A percentile compares a stretch with the other conserved stretches of the same genome.
Conservation (phyloP, 306 rosid genomes). For the Begonia peltatifolia region DNA sequence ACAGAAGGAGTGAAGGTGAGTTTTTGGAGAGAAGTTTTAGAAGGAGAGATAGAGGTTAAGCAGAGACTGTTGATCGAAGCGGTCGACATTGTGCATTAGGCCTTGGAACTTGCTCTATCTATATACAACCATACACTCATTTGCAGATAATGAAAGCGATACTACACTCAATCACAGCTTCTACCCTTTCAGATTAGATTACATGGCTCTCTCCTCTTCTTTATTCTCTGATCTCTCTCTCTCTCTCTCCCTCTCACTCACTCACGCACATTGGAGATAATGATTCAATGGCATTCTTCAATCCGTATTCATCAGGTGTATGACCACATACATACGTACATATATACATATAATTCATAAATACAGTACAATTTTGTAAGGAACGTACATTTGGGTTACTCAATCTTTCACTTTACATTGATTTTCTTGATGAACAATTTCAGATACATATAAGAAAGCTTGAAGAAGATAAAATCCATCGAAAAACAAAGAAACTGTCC, state of each 20-base stretch:
- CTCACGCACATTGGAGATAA: neutral
- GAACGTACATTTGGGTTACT: too few species aligned
- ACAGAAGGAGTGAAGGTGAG: slow-evolving; percentile 35
- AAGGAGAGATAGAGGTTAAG: slow-evolving; percentile 32
- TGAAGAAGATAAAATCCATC: too few species aligned
- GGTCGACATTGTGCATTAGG: slow-evolving; percentile 50
- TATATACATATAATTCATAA: too few species aligned
- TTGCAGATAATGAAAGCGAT: slow-evolving; percentile 57
- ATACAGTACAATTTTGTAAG: too few species aligned
- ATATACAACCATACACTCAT: neutral
- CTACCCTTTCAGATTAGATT: slow-evolving; percentile 61
- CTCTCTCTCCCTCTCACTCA: neutral
- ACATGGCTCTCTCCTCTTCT: slow-evolving; percentile 8
- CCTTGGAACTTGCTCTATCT: slow-evolving; percentile 14
- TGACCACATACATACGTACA: too few species aligned
- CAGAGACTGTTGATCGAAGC: slow-evolving; percentile 47
- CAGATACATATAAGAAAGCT: too few species aligned
- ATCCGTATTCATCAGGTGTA: neutral
- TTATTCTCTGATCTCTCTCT: neutral
- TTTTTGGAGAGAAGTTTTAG: slow-evolving; percentile 22
- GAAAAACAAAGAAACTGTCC: too few species aligned
- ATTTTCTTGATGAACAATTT: too few species aligned
- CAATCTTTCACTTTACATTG: too few species aligned
- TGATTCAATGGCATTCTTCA: neutral
- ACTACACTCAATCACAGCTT: slow-evolving; percentile 48